Percentiles rank a stretch among this genome's conserved stretches.
Evolutionary conservation across 148 eudicot genomes (phyloP).

Genomic region (Chenopodium album): DNA sequence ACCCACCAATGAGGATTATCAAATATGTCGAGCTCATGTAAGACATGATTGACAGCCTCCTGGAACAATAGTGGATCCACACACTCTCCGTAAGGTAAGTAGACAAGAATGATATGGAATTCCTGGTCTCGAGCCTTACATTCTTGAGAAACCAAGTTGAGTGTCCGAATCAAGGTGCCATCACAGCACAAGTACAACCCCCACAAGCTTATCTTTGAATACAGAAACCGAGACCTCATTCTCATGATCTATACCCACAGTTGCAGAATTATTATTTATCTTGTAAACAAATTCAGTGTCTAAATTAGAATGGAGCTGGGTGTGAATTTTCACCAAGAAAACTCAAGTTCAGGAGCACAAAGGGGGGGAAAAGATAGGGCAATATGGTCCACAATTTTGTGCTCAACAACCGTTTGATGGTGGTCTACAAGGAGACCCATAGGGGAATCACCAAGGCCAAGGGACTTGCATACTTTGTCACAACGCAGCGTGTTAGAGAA

Average conservation of each 20-base stretch:
- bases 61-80: background rate
- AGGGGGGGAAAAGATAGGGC: too few relatives aligned
- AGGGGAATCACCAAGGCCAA: background rate
- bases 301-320: background rate
- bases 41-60: background rate
- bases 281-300: background rate
- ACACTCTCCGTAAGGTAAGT: background rate
- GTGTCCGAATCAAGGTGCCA: conserved; percentile 1
- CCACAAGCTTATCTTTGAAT: conserved; percentile 17
- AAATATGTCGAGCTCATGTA: background rate
- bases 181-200: conserved; percentile 8
- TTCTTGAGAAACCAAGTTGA: background rate
- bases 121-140: background rate
- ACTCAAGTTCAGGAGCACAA: too few relatives aligned
- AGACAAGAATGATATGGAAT: background rate
- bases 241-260: too few relatives aligned
- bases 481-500: background rate
- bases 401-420: background rate
- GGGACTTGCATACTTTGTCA: background rate
- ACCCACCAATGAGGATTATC: background rate
- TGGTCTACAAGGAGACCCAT: background rate
- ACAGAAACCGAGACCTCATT: background rate
- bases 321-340: background rate
- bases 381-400: background rate
- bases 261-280: background rate